phyloP scores from a whole-genome alignment of 1,284 basidiomycete species.

The Cystobasidiaceae sp. region DNA sequence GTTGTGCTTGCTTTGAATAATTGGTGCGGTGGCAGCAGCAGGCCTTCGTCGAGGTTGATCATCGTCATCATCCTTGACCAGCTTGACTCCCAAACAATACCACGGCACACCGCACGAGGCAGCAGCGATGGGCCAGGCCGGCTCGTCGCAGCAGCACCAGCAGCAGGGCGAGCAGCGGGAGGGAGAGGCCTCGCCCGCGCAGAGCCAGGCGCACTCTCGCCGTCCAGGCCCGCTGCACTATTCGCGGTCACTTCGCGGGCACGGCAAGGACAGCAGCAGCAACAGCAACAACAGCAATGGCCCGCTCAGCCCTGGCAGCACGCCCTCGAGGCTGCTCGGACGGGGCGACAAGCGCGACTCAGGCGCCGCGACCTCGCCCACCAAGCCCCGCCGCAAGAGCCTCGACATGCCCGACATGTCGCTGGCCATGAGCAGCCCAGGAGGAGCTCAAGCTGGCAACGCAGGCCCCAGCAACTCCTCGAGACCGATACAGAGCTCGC shows the following conservation, averaged over 20 bases:
- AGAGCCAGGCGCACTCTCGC: neutral
- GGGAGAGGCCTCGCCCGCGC: neutral
- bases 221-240: conserved; percentile 9
- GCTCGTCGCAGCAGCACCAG: neutral
- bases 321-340: neutral
- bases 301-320: neutral
- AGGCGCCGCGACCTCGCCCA: conserved; percentile 1
- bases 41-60: too few relatives aligned
- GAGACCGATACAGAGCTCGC: too few relatives aligned
- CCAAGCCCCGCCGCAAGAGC: conserved; percentile 22
- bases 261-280: conserved; percentile 11
- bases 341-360: neutral
- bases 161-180: neutral
- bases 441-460: neutral
- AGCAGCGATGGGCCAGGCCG: conserved; percentile 13
- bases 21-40: neutral
- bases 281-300: conserved; percentile 18
- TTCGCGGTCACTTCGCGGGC: neutral
- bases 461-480: too few relatives aligned
- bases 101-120: neutral
- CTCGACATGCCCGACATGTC: conserved; percentile 31
- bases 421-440: conserved; percentile 5
- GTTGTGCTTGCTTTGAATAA: too few relatives aligned
- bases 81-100: neutral
- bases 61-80: too few relatives aligned